phyloP scores from a whole-genome alignment of 225 moss, liverwort and hornwort genomes.

The Asterella californica region DNA sequence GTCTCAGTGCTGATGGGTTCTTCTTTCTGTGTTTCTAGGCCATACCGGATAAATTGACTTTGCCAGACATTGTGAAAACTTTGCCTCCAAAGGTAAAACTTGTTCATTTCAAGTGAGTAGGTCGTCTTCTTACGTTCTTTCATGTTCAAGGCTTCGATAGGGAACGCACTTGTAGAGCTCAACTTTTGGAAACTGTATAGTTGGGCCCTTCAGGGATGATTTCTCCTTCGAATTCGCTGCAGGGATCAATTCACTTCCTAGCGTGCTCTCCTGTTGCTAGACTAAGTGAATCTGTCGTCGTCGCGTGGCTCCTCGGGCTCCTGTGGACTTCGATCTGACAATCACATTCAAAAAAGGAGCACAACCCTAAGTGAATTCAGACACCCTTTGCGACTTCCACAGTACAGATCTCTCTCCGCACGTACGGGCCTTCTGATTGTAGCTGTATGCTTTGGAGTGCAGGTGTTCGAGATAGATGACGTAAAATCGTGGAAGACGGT shows the following conservation, averaged over 20 bases:
- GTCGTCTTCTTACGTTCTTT: not conserved
- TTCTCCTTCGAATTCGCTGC: not conserved
- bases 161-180: not conserved
- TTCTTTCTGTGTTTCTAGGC: not conserved
- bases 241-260: no score
- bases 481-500: conserved; percentile 74
- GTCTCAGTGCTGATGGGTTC: not conserved
- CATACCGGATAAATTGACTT: conserved; percentile 48
- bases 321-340: not conserved
- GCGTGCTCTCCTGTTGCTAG: not conserved
- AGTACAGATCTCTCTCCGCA: no score
- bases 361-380: no score
- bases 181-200: not conserved
- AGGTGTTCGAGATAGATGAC: conserved; percentile 75
- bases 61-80: conserved; percentile 65
- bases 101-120: not conserved
- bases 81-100: conserved; percentile 64
- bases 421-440: not conserved
- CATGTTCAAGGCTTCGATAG: not conserved
- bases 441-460: not conserved
- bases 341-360: no score
- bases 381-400: not conserved
- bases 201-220: not conserved
- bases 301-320: not conserved
- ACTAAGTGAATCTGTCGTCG: not conserved